Conservation (phyloP, 768 basidiomycete genomes). For the Podaxis sp. region DNA sequence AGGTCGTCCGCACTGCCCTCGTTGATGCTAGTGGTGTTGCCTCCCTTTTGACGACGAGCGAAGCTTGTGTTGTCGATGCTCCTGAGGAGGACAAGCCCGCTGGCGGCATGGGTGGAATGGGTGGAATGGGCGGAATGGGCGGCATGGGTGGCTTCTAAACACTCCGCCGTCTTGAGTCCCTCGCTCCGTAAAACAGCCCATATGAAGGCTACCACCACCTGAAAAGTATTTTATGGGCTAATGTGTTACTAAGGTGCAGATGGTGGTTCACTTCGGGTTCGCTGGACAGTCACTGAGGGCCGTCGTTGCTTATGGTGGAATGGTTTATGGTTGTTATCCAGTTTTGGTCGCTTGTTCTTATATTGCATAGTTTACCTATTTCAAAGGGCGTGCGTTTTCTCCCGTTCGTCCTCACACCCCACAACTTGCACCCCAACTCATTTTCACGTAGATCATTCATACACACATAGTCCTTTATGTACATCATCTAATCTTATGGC, state of each 20-base stretch:
- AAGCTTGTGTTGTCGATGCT: constrained; percentile 89
- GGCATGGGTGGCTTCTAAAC: constrained; percentile 23
- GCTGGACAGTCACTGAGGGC: not conserved
- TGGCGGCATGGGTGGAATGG: constrained; percentile 43
- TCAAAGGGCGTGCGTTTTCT: not conserved
- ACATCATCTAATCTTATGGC: constrained; percentile 8
- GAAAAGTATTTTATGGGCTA: constrained; percentile 10
- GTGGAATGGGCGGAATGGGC: constrained; percentile 32
- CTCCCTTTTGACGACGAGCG: constrained; percentile 87
- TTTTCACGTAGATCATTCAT: constrained; percentile 7
- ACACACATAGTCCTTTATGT: constrained; percentile 3
- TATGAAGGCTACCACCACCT: not conserved
- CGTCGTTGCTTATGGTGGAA: not conserved
- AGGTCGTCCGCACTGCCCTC: constrained; percentile 92
- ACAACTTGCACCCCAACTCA: constrained; percentile 9
- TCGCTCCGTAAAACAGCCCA: not conserved
- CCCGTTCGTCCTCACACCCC: not conserved
- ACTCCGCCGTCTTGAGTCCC: not conserved
- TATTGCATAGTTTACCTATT: not conserved
- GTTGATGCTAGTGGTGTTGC: constrained; percentile 95
- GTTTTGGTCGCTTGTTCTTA: not conserved
- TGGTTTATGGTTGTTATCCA: not conserved
- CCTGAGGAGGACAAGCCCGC: constrained; percentile 71
- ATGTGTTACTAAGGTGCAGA: not conserved
- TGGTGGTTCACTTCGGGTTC: not conserved